phyloP scores from a whole-genome alignment of 2,329 filamentous ascomycete species.

The Aureobasidium sp. region DNA sequence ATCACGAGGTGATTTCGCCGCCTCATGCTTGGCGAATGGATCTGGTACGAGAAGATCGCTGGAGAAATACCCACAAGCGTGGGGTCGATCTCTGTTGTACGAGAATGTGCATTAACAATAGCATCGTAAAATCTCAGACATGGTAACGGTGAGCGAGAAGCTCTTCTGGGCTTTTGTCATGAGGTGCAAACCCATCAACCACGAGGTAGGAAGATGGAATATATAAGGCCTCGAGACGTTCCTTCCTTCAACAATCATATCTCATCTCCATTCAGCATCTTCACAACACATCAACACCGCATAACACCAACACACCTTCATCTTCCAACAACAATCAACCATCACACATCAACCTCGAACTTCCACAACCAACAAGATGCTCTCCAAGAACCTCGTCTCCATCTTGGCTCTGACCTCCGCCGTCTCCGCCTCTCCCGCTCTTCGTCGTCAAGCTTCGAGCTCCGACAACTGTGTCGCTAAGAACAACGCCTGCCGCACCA shows the following conservation, averaged over 20 bases:
- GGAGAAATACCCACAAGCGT: background rate
- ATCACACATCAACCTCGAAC: background rate
- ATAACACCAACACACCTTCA: background rate
- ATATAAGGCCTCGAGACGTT: background rate
- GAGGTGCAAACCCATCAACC: background rate
- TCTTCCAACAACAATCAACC: background rate
- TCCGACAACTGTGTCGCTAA: background rate
- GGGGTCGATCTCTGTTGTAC: constrained; percentile 1
- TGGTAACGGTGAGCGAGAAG: background rate
- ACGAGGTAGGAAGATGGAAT: background rate
- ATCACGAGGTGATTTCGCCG: background rate
- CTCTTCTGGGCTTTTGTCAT: background rate
- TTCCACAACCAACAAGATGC: background rate
- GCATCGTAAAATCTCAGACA: background rate
- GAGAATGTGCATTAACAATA: background rate
- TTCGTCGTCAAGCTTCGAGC: background rate
- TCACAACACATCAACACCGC: background rate
- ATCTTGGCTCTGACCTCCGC: constrained; percentile 7
- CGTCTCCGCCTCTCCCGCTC: constrained; percentile 2
- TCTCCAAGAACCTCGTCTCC: background rate
- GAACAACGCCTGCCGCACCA: background rate
- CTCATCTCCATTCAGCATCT: background rate
- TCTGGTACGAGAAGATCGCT: background rate
- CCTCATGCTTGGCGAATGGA: background rate
- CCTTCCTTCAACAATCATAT: background rate